Evolutionary conservation across 495 filamentous ascomycete species (phyloP).

Genomic region (Annulohypoxylon maeteangense): DNA sequence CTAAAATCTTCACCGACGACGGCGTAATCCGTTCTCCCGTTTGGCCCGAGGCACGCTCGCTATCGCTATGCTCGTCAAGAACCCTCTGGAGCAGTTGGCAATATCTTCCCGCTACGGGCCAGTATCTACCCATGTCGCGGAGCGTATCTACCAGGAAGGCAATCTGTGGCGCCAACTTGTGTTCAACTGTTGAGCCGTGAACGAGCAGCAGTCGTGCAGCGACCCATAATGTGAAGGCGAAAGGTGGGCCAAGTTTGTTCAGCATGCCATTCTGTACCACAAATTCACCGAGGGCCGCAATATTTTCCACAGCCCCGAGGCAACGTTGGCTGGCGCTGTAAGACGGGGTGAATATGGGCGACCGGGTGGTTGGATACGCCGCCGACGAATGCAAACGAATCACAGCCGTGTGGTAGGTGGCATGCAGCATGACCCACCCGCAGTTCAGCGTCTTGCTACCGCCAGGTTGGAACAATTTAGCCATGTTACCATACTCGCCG

Average conservation of each 20-base stretch:
- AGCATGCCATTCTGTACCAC: conserved; percentile 78
- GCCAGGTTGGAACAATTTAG: conserved; percentile 72
- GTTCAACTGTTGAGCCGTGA: conserved; percentile 86
- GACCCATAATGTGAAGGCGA: conserved; percentile 92
- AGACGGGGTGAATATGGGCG: conserved; percentile 85
- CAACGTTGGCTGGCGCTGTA: conserved; percentile 85
- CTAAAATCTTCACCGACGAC: conserved; percentile 83
- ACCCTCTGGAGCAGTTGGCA: conserved; percentile 82
- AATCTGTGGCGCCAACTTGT: conserved; percentile 80
- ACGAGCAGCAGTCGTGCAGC: conserved; percentile 87
- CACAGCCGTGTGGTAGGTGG: conserved; percentile 76
- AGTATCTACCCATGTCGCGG: conserved; percentile 79
- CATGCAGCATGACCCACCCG: conserved; percentile 91
- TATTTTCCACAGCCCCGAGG: conserved; percentile 83
- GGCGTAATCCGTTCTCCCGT: conserved; percentile 79
- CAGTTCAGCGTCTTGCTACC: conserved; percentile 76
- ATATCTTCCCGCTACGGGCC: conserved; percentile 86
- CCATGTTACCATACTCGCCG: conserved; percentile 81
- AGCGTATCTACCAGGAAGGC: conserved; percentile 82
- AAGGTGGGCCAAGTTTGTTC: conserved; percentile 83
- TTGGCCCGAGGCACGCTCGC: conserved; percentile 62
- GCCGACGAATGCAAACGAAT: conserved; percentile 93
- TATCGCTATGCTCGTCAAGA: conserved; percentile 83
- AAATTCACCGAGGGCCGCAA: conserved; percentile 77
- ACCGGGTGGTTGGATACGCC: conserved; percentile 87